phyloP scores from a whole-genome alignment of 208 protist genomes.

The Crithidia bombi region DNA sequence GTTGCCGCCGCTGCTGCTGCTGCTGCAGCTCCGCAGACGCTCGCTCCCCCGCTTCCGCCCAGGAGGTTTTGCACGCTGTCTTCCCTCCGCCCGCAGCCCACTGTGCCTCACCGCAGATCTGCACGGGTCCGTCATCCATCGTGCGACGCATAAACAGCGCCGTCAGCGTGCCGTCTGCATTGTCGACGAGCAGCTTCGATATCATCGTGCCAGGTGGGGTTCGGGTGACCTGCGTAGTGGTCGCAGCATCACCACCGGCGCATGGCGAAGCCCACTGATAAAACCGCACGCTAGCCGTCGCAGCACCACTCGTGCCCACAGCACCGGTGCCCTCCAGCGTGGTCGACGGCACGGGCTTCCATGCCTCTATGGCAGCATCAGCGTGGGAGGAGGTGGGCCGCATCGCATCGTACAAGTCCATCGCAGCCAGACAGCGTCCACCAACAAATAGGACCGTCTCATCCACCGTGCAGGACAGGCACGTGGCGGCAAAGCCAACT shows the following conservation, averaged over 20 bases:
- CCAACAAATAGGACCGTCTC: slow-evolving; percentile 72
- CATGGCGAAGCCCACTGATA: slow-evolving; percentile 16
- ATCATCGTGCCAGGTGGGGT: slow-evolving; percentile 1
- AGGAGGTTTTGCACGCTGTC: slow-evolving; percentile 5
- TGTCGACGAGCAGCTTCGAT: slow-evolving; percentile 9
- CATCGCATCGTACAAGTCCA: slow-evolving; percentile 54
- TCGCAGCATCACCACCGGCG: not conserved
- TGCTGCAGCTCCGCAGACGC: not conserved
- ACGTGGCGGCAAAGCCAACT: slow-evolving; percentile 54
- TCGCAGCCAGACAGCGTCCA: slow-evolving; percentile 44
- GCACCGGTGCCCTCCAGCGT: not conserved
- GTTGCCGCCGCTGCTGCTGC: not conserved
- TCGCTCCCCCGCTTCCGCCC: not conserved
- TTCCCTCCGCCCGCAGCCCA: slow-evolving; percentile 13
- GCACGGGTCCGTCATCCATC: not conserved
- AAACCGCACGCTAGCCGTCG: slow-evolving; percentile 17
- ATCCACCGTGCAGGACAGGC: slow-evolving; percentile 58
- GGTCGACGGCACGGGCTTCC: not conserved
- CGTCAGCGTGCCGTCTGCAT: slow-evolving; percentile 17
- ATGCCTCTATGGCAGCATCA: not conserved
- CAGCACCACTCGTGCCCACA: not conserved
- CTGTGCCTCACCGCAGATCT: slow-evolving; percentile 18
- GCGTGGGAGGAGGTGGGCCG: slow-evolving; percentile 24
- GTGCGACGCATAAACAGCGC: slow-evolving; percentile 14
- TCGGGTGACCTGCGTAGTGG: not conserved